Percentiles rank a stretch among this genome's conserved stretches.
These are phyloP conservation scores for Thermomyces lanuginosus DNA, from an alignment of 2,329 filamentous ascomycete species.

Conservation along the genomic window DNA sequence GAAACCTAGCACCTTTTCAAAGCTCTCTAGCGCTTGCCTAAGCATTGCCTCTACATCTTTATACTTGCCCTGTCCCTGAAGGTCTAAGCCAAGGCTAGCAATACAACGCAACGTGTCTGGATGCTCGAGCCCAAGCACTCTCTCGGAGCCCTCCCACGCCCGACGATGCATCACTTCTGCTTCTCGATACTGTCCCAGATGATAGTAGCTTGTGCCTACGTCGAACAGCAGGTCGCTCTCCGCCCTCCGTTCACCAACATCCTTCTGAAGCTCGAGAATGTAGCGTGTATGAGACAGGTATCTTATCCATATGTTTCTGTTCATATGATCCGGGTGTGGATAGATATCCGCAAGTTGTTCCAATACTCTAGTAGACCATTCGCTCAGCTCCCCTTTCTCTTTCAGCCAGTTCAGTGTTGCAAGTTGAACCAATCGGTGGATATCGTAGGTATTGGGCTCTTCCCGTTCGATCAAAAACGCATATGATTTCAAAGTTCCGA, in stretches of 20 bases:
- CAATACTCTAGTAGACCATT: constrained; percentile 4
- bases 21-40: too few species aligned
- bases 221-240: too few species aligned
- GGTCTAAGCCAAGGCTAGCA: too few species aligned
- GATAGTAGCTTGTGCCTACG: too few species aligned
- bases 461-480: constrained; percentile 3
- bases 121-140: constrained; percentile 7
- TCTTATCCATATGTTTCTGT: constrained; percentile 3
- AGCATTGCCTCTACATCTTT: too few species aligned
- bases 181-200: constrained; percentile 4
- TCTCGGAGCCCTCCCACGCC: constrained; percentile 3
- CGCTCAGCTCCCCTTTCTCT: constrained; percentile 1
- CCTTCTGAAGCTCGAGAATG: too few species aligned
- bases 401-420: constrained; percentile 8
- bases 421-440: constrained; percentile 12
- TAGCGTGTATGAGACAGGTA: too few species aligned
- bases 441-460: constrained; percentile 7
- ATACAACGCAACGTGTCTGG: too few species aligned
- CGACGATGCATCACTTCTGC: constrained; percentile 2
- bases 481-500: constrained; percentile 5
- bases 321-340: constrained; percentile 4
- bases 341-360: constrained; percentile 2
- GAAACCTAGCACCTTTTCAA: neutral
- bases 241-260: too few species aligned
- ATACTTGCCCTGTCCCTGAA: too few species aligned